Conservation (phyloP, 2,329 filamentous ascomycete genomes). For the Fusarium pilosicola region DNA sequence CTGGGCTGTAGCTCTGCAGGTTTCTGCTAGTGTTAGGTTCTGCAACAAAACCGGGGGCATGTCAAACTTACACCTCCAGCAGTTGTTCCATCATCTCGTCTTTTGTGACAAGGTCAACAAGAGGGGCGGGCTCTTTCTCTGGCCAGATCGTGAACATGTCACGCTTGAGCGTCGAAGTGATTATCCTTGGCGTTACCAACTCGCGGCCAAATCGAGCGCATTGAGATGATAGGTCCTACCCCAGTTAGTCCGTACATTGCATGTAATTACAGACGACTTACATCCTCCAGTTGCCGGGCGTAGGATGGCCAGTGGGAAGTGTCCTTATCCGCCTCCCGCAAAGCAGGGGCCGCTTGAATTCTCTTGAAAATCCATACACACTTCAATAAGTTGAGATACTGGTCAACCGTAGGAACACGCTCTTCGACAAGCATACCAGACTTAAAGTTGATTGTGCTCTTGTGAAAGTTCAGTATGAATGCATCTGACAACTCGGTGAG, state of each 20-base stretch:
- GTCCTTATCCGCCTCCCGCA: constrained; percentile 23
- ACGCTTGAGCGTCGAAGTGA: constrained; percentile 24
- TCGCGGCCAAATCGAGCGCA: constrained; percentile 44
- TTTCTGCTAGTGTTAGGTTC: constrained; percentile 22
- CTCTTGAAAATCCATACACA: constrained; percentile 47
- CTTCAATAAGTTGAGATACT: constrained; percentile 49
- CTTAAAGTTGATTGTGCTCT: constrained; percentile 40
- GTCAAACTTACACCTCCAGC: constrained; percentile 39
- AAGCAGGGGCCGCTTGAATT: constrained; percentile 28
- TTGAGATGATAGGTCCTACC: constrained; percentile 43
- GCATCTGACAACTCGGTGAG: constrained; percentile 47
- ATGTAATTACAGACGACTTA: constrained; percentile 14
- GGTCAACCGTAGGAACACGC: constrained; percentile 34
- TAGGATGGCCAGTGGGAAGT: constrained; percentile 51
- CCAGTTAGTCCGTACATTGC: neutral
- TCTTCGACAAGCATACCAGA: constrained; percentile 44
- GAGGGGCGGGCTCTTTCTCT: constrained; percentile 39
- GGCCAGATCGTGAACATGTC: constrained; percentile 47
- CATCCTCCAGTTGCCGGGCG: constrained; percentile 46
- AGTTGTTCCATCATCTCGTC: constrained; percentile 50
- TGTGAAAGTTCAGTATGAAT: constrained; percentile 45
- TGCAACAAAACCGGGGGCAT: too few species aligned
- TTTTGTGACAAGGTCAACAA: constrained; percentile 46
- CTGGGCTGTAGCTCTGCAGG: constrained; percentile 30
- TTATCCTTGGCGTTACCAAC: constrained; percentile 40